Percentiles rank a stretch among this genome's conserved stretches.
These are phyloP conservation scores for Annulohypoxylon nitens DNA, from an alignment of 495 filamentous ascomycete species.

Conservation along the genomic window DNA sequence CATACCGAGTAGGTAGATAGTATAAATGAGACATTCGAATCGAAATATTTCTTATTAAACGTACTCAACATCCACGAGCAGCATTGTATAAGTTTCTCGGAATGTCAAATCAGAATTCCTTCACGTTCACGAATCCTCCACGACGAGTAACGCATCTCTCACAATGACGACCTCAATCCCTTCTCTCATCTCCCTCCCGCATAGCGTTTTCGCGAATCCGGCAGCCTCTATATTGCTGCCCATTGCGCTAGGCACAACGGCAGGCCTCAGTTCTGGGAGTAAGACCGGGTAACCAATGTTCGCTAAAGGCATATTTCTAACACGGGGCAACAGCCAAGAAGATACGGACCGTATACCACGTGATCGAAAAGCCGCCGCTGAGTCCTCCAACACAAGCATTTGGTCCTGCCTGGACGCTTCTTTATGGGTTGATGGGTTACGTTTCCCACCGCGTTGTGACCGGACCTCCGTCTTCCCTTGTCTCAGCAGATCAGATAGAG, in stretches of 20 bases:
- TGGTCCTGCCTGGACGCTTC: conserved; percentile 84
- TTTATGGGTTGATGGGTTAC: conserved; percentile 93
- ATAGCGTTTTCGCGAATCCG: conserved; percentile 71
- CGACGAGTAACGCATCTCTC: background rate
- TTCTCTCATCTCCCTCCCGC: conserved; percentile 70
- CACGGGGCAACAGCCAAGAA: conserved; percentile 58
- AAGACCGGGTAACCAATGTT: conserved; percentile 39
- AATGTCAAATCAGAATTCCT: background rate
- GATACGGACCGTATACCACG: conserved; percentile 72
- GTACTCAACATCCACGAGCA: background rate
- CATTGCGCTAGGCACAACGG: conserved; percentile 70
- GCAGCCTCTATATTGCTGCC: conserved; percentile 79
- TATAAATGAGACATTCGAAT: background rate
- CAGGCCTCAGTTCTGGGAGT: conserved; percentile 73
- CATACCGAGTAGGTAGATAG: background rate
- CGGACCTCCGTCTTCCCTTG: conserved; percentile 45
- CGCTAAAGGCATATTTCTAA: background rate
- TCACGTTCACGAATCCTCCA: background rate
- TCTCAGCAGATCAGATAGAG: conserved; percentile 47
- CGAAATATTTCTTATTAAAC: background rate
- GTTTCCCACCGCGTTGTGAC: conserved; percentile 76
- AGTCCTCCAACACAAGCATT: conserved; percentile 85
- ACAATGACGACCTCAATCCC: conserved; percentile 78
- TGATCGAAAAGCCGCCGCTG: conserved; percentile 82
- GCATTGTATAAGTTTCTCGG: background rate